Base-by-base conservation (phyloP, 1,139 yeast genomes). In the Debaryomycetaceae sp. region DNA sequence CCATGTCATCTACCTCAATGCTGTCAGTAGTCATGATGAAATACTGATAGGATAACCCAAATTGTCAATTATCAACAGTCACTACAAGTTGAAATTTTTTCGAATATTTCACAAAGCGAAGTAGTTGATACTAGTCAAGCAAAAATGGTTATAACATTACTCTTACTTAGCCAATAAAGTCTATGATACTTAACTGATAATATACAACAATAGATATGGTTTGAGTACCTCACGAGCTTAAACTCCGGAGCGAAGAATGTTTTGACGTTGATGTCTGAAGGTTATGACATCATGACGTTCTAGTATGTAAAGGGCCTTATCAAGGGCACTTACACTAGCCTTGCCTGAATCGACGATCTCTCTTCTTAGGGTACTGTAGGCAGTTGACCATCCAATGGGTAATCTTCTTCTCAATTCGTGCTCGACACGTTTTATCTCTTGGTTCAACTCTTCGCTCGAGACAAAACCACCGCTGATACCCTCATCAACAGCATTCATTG, bases 381-480 rank as follows among this genome's bases (percentile, higher is more conserved):
- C 85, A 1, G 98, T 90, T 31, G 96, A 87, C 95, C 97, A 93
- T 11, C 99, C 99, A 53, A 95, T 86, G 6, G 99, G 98, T 54
- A 93, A 75, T 62, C 99, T 81, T 65, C 95, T 81, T 65, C 90
- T 84, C 52, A 93, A 78, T 62, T 89, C 96, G 40, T 79, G 82
- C 60, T 91, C 97, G 42, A 93, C 89, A 57, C 75, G 77, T 53
- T 81, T 79, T 41, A 91, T 89, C 60, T 90, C 95, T 34, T 80
- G 78, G 46, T 78, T 76, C 50, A 86, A 65, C 53, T 79, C 78
- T 45, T 76, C 76, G 49, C 78, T 81, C 5, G 77, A 62, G 34
- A 65, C 57, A 44, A 65, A 52, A 9, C 66, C 67, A 17, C 76
- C 78, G 44, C 67, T 66, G 37, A 83, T 83, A 46, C 90, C 95